Evolutionary conservation across 2,329 filamentous ascomycete species (phyloP).

Genomic region (Aspergillus hortae): DNA sequence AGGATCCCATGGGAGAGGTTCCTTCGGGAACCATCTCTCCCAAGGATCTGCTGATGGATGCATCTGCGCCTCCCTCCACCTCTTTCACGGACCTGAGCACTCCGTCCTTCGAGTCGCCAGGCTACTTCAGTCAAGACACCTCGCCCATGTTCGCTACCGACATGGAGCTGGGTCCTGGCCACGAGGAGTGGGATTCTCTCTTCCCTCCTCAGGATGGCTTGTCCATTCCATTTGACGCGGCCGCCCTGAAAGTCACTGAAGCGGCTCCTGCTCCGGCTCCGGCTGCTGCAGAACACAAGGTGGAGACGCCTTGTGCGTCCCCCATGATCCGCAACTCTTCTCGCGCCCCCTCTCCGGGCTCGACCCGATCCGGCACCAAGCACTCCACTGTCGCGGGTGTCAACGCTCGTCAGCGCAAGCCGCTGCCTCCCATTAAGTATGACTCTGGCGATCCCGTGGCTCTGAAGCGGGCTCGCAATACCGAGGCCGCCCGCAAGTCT

Average conservation of each 20-base stretch:
- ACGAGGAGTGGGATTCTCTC: slow-evolving; percentile 68
- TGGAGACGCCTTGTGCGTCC: slow-evolving; percentile 14
- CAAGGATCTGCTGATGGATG: slow-evolving; percentile 70
- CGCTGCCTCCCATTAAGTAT: slow-evolving; percentile 72
- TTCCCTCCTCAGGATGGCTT: slow-evolving; percentile 31
- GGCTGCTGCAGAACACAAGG: slow-evolving; percentile 10
- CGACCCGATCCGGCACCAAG: slow-evolving; percentile 50
- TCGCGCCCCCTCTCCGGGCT: slow-evolving; percentile 37
- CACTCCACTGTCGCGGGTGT: slow-evolving; percentile 71
- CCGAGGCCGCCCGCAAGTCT: slow-evolving; percentile 88
- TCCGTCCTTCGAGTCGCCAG: slow-evolving; percentile 74
- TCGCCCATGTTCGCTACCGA: slow-evolving; percentile 70
- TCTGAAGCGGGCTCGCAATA: slow-evolving; percentile 91
- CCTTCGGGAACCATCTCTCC: slow-evolving; percentile 70
- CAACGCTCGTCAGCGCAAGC: slow-evolving; percentile 71
- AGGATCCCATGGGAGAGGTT: slow-evolving; percentile 36
- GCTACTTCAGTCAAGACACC: slow-evolving; percentile 65
- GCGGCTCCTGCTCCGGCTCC: slow-evolving; percentile 9
- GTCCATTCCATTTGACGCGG: slow-evolving; percentile 25
- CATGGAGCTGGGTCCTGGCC: slow-evolving; percentile 50
- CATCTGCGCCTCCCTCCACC: slow-evolving; percentile 76
- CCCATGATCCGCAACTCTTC: slow-evolving; percentile 35
- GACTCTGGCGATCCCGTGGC: slow-evolving; percentile 73
- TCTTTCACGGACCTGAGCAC: slow-evolving; percentile 82
- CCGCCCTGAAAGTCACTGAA: slow-evolving; percentile 30